Conservation (phyloP, 2,329 filamentous ascomycete genomes). For the Xylariaceae sp. region DNA sequence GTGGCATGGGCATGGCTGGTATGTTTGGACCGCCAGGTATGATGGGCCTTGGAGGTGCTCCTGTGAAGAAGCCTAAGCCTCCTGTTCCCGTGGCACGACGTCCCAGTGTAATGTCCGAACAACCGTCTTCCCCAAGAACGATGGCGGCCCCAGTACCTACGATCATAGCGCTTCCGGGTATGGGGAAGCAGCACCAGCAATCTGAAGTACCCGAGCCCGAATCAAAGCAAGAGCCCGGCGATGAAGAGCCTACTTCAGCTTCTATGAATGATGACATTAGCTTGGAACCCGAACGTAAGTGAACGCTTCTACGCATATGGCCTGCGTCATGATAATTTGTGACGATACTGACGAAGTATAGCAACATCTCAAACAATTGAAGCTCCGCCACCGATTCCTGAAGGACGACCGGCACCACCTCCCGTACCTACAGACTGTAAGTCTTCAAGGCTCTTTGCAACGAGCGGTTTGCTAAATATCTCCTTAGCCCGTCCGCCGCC, state of each 20-base stretch:
- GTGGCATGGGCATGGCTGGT: slow-evolving; percentile 81
- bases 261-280: slow-evolving; percentile 29
- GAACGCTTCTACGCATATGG: slow-evolving; percentile 9
- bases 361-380: slow-evolving; percentile 31
- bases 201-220: slow-evolving; percentile 47
- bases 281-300: slow-evolving; percentile 29
- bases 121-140: slow-evolving; percentile 39
- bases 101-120: slow-evolving; percentile 42
- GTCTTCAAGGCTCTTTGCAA: slow-evolving; percentile 31
- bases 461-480: slow-evolving; percentile 24
- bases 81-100: slow-evolving; percentile 39
- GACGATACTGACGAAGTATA: slow-evolving; percentile 28
- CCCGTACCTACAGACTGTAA: slow-evolving; percentile 59
- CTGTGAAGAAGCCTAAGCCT: slow-evolving; percentile 55
- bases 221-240: slow-evolving; percentile 43
- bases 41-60: slow-evolving; percentile 54
- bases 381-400: slow-evolving; percentile 45
- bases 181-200: slow-evolving; percentile 57
- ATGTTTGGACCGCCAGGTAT: slow-evolving; percentile 77
- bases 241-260: slow-evolving; percentile 32
- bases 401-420: slow-evolving; percentile 52
- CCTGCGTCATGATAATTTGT: slow-evolving; percentile 12
- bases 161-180: slow-evolving; percentile 66
- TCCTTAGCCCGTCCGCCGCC: slow-evolving; percentile 56
- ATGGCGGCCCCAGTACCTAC: slow-evolving; percentile 53